phyloP scores from a whole-genome alignment of 1,284 basidiomycete genomes.

The Leccinum cinnamomeum region DNA sequence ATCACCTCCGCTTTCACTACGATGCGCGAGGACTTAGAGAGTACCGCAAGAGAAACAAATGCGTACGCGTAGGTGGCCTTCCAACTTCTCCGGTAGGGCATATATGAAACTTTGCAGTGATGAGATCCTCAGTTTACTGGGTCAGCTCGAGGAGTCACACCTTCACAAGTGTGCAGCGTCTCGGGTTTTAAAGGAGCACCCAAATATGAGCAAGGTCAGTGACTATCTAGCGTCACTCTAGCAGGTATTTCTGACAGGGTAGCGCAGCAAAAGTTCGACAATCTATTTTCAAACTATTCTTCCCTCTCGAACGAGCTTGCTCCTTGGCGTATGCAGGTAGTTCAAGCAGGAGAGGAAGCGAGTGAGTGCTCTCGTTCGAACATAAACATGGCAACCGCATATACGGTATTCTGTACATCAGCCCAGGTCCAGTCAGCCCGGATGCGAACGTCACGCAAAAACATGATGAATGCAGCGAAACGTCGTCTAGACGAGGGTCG shows the following conservation, averaged over 20 bases:
- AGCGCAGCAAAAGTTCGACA: conserved; percentile 37
- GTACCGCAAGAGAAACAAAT: conserved; percentile 21
- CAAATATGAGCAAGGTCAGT: conserved; percentile 23
- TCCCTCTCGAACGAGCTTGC: conserved; percentile 39
- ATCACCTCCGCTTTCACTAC: conserved; percentile 21
- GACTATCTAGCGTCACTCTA: not conserved
- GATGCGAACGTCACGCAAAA: conserved; percentile 39
- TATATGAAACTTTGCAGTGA: conserved; percentile 23
- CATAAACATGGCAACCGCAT: conserved; percentile 4
- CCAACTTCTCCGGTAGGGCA: not conserved
- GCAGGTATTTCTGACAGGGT: conserved; percentile 11
- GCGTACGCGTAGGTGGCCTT: conserved; percentile 28
- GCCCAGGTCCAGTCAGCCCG: conserved; percentile 36
- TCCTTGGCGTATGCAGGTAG: conserved; percentile 34
- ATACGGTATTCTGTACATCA: conserved; percentile 22
- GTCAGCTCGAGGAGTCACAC: conserved; percentile 28
- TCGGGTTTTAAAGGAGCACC: conserved; percentile 10
- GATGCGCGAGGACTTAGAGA: conserved; percentile 18
- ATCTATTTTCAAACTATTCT: conserved; percentile 33
- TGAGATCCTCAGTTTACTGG: conserved; percentile 21
- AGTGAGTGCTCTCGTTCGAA: conserved; percentile 30
- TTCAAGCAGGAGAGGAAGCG: conserved; percentile 39
- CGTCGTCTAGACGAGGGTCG: conserved; percentile 40
- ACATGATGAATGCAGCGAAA: conserved; percentile 39
- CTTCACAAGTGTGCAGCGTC: conserved; percentile 12